Conservation (phyloP, 352 stramenopile genomes). For the Lagenidium giganteum region DNA sequence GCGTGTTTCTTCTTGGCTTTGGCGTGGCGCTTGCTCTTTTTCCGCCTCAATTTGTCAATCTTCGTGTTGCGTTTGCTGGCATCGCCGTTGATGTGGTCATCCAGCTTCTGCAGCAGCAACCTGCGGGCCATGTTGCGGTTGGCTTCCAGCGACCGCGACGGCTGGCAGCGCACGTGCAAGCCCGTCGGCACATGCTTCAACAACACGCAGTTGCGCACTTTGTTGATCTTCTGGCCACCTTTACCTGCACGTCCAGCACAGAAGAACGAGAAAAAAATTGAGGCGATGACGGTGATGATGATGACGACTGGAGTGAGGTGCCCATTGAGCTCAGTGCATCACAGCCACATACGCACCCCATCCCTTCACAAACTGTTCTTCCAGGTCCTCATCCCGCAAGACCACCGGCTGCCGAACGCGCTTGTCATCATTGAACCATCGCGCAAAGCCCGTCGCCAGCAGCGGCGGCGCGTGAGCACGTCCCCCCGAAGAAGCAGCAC, state of each 20-base stretch:
- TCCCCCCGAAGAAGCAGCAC: no score
- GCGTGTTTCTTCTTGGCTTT: slow-evolving; percentile 63
- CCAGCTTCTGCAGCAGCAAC: slow-evolving; percentile 65
- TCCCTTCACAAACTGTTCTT: slow-evolving; percentile 84
- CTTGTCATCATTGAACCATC: no score
- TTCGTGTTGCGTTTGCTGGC: slow-evolving; percentile 56
- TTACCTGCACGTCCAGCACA: slow-evolving; percentile 32
- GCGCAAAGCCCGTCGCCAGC: no score
- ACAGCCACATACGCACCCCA: slow-evolving; percentile 30
- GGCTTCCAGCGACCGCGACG: slow-evolving; percentile 74
- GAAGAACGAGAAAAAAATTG: background rate
- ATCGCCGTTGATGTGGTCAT: slow-evolving; percentile 64
- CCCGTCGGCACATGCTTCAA: slow-evolving; percentile 81
- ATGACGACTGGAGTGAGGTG: background rate
- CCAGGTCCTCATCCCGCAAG: slow-evolving; percentile 60
- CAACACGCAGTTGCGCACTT: slow-evolving; percentile 86
- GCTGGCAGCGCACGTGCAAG: slow-evolving; percentile 70
- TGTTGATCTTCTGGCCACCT: slow-evolving; percentile 91
- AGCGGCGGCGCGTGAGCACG: no score
- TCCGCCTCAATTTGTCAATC: slow-evolving; percentile 59
- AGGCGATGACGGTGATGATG: background rate
- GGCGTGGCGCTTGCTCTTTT: slow-evolving; percentile 50
- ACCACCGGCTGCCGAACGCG: slow-evolving; percentile 24
- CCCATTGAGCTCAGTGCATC: background rate
- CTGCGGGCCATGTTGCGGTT: slow-evolving; percentile 73